phyloP scores from a whole-genome alignment of 768 basidiomycete species.

The Amanita molliuscula region DNA sequence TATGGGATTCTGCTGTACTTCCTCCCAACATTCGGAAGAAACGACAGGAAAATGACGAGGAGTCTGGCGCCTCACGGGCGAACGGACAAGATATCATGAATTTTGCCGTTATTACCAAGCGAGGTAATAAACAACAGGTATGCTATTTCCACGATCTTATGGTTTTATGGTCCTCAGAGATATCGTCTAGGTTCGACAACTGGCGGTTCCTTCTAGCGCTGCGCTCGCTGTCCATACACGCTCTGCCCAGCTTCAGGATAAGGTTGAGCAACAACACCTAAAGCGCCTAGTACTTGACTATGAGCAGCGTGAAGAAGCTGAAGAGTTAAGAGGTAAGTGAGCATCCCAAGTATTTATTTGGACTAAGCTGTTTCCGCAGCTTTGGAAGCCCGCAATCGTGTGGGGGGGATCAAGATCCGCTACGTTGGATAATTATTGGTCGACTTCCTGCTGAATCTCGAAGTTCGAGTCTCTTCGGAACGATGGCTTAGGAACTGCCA shows the following conservation, averaged over 20 bases:
- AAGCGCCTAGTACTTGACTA: conserved; percentile 92
- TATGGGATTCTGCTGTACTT: conserved; percentile 85
- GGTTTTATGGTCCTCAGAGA: not conserved
- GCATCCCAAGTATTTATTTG: not conserved
- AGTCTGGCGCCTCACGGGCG: conserved; percentile 28
- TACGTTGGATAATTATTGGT: conserved; percentile 44
- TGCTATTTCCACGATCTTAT: conserved; percentile 13
- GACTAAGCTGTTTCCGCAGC: conserved; percentile 25
- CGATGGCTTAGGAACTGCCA: not conserved
- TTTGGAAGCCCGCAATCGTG: conserved; percentile 57
- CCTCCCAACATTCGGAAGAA: conserved; percentile 59
- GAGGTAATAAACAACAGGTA: conserved; percentile 89
- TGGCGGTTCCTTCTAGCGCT: conserved; percentile 83
- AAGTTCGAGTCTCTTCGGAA: not conserved
- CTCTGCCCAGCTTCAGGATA: conserved; percentile 86
- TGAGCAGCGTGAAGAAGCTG: conserved; percentile 81
- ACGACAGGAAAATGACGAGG: conserved; percentile 48
- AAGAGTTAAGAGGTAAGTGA: conserved; percentile 61
- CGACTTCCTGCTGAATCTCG: not conserved
- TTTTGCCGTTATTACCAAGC: conserved; percentile 88
- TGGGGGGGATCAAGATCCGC: conserved; percentile 67
- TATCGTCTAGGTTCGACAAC: conserved; percentile 36
- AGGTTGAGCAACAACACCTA: conserved; percentile 93
- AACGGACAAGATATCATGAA: conserved; percentile 54
- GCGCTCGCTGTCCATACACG: conserved; percentile 86